A percentile compares a stretch with the other conserved stretches of the same genome.
These are phyloP conservation scores for Penicillium longicatenatum DNA, from an alignment of 495 filamentous ascomycete species.

Conservation along the genomic window DNA sequence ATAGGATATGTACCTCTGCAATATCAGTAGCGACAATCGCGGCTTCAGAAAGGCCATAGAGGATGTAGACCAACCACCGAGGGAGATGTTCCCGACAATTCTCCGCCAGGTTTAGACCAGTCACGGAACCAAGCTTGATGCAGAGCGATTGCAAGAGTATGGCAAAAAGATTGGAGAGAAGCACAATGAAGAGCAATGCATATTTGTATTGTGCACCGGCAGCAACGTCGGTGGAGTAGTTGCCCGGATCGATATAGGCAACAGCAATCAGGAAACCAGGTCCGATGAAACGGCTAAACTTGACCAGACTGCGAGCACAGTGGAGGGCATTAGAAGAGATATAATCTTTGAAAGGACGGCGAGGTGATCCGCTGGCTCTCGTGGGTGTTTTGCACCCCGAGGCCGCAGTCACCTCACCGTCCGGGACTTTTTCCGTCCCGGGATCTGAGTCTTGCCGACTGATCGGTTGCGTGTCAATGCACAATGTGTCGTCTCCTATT, in stretches of 20 bases:
- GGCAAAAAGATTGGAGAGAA: conserved; percentile 82
- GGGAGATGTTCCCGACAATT: conserved; percentile 77
- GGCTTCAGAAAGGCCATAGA: conserved; percentile 75
- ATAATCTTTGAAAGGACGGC: conserved; percentile 35
- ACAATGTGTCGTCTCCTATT: conserved; percentile 28
- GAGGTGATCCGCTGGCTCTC: conserved; percentile 41
- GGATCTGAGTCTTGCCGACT: conserved; percentile 29
- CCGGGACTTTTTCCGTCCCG: conserved; percentile 27
- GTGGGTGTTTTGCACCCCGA: conserved; percentile 38
- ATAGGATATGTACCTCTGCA: conserved; percentile 62
- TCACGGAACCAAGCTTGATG: conserved; percentile 84
- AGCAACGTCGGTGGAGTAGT: conserved; percentile 82
- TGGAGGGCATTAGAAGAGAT: conserved; percentile 19
- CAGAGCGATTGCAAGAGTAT: conserved; percentile 82
- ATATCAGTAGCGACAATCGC: conserved; percentile 91
- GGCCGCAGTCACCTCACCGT: conserved; percentile 39
- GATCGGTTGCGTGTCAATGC: conserved; percentile 26
- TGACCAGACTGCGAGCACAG: conserved; percentile 47
- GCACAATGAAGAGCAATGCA: conserved; percentile 75
- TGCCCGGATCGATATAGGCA: conserved; percentile 80
- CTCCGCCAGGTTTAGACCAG: conserved; percentile 77
- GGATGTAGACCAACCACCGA: conserved; percentile 69
- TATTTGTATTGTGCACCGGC: conserved; percentile 67
- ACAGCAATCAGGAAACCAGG: conserved; percentile 85
- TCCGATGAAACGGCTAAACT: conserved; percentile 76